phyloP scores from a whole-genome alignment of 1,284 basidiomycete genomes.

The Lentinula novae-zelandiae region DNA sequence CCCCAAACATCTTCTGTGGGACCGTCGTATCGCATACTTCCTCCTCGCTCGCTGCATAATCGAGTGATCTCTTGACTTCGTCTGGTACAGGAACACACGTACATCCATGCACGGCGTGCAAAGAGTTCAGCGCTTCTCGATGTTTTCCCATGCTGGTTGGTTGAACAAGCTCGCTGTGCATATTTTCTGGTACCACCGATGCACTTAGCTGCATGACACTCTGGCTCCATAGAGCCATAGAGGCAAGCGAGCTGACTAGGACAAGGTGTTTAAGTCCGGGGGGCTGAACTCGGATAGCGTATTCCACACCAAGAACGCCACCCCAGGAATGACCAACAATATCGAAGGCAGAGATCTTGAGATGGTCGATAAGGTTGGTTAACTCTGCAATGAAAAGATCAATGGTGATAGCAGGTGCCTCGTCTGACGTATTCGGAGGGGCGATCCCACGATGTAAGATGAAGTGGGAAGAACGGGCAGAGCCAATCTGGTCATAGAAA shows the following conservation, averaged over 20 bases:
- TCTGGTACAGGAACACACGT: not conserved
- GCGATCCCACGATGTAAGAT: not conserved
- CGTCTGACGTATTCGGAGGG: slow-evolving; percentile 26
- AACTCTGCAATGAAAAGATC: slow-evolving; percentile 45
- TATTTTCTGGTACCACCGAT: not conserved
- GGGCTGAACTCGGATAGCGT: slow-evolving; percentile 28
- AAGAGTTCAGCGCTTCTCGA: slow-evolving; percentile 1
- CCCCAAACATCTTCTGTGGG: slow-evolving; percentile 48
- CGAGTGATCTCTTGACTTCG: not conserved
- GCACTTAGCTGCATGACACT: slow-evolving; percentile 20
- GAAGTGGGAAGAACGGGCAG: slow-evolving; percentile 43
- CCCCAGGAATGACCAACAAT: slow-evolving; percentile 51
- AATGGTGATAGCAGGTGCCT: slow-evolving; percentile 37
- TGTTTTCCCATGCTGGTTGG: not conserved
- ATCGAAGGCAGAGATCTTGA: slow-evolving; percentile 35
- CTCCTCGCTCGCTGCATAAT: slow-evolving; percentile 17
- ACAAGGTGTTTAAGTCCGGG: slow-evolving; percentile 38
- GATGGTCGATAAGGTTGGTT: slow-evolving; percentile 35
- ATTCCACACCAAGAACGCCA: slow-evolving; percentile 36
- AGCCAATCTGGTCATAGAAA: slow-evolving; percentile 48
- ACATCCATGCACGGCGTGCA: not conserved
- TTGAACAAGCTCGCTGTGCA: not conserved
- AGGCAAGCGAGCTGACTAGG: slow-evolving; percentile 35
- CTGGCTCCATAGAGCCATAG: slow-evolving; percentile 34
- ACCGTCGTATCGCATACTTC: not conserved